Conservation (phyloP, 495 filamentous ascomycete species). For the Penicillium bovifimosum region DNA sequence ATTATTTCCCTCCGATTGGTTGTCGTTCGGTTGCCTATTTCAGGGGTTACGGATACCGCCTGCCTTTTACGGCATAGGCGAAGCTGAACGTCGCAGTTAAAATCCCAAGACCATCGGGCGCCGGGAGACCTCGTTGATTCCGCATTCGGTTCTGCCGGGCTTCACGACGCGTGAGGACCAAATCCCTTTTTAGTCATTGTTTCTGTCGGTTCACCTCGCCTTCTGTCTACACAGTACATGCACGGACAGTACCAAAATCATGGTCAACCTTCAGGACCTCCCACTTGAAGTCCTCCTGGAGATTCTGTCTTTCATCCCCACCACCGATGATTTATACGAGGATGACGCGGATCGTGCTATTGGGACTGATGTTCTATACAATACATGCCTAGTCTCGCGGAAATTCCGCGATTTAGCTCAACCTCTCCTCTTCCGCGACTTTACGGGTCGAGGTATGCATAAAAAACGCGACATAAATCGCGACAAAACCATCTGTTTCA, state of each 20-base stretch:
- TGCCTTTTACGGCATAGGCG: no score
- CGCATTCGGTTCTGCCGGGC: no score
- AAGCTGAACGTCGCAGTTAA: no score
- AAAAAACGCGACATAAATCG: no score
- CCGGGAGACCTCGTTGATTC: no score
- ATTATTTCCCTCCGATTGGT: no score
- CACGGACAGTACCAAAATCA: neutral
- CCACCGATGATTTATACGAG: neutral
- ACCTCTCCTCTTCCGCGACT: conserved; percentile 19
- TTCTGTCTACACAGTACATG: no score
- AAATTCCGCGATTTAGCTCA: conserved; percentile 20
- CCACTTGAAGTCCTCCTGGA: neutral
- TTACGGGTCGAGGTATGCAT: no score
- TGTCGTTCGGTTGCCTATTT: no score
- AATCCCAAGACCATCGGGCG: no score
- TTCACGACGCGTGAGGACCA: neutral
- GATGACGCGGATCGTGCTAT: neutral
- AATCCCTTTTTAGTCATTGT: neutral
- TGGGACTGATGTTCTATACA: neutral
- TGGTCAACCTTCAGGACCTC: neutral
- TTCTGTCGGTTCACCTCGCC: neutral
- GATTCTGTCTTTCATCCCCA: neutral
- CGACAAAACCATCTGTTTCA: conserved; percentile 7
- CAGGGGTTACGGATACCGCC: no score
- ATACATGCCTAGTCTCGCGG: conserved; percentile 21